phyloP scores from a whole-genome alignment of 352 stramenopile species.

The Globisporangium parvum region DNA sequence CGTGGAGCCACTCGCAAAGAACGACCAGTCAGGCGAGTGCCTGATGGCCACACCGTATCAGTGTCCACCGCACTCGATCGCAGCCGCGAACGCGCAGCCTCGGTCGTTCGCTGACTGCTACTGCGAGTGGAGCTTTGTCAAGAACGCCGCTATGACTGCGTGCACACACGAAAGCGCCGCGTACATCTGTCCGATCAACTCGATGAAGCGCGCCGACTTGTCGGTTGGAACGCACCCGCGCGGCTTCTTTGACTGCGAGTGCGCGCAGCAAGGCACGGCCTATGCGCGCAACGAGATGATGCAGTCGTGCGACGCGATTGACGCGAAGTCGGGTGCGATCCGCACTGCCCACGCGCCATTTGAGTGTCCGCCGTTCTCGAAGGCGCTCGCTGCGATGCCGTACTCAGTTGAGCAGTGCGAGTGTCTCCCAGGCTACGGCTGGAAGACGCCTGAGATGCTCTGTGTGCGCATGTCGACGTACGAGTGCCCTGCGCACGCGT shows the following conservation, averaged over 20 bases:
- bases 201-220: slow-evolving; percentile 33
- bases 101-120: slow-evolving; percentile 65
- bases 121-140: slow-evolving; percentile 71
- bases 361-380: slow-evolving; percentile 55
- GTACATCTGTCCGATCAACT: slow-evolving; percentile 63
- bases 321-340: slow-evolving; percentile 18
- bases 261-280: slow-evolving; percentile 23
- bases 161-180: slow-evolving; percentile 50
- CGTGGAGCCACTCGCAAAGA: slow-evolving; percentile 54
- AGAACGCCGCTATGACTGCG: slow-evolving; percentile 20
- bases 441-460: slow-evolving; percentile 63
- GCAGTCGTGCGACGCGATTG: slow-evolving; percentile 36
- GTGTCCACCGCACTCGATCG: slow-evolving; percentile 32
- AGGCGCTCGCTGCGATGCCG: slow-evolving; percentile 37
- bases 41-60: slow-evolving; percentile 20
- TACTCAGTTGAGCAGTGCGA: slow-evolving; percentile 73
- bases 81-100: slow-evolving; percentile 21
- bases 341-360: slow-evolving; percentile 15
- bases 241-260: slow-evolving; percentile 77
- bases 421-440: slow-evolving; percentile 67
- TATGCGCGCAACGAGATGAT: slow-evolving; percentile 54
- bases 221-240: slow-evolving; percentile 29
- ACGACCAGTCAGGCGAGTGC: slow-evolving; percentile 70
- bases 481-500: slow-evolving; percentile 54
- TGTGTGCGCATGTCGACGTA: slow-evolving; percentile 56